Conservation (phyloP, 129 eudicot species). For the Silybum marianum region DNA sequence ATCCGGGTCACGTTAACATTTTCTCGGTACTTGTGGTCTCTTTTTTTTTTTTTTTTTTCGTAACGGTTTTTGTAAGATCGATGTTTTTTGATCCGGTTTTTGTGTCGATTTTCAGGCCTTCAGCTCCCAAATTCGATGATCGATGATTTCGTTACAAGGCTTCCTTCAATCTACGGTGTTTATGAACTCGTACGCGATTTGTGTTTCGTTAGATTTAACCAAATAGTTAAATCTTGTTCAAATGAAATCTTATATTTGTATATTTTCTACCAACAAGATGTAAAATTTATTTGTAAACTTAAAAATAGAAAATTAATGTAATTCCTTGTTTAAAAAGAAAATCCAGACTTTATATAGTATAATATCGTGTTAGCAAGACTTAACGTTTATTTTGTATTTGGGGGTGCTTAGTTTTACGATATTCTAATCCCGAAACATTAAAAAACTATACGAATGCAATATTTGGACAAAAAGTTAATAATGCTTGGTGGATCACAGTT, state of each 20-base stretch:
- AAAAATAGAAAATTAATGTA: no score
- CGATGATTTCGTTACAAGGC: conserved; percentile 17
- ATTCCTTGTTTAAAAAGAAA: no score
- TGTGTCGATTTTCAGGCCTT: conserved; percentile 35
- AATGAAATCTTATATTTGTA: background rate
- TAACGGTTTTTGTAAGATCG: background rate
- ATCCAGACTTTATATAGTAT: no score
- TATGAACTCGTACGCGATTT: conserved; percentile 13
- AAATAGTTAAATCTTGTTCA: background rate
- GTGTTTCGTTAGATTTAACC: background rate
- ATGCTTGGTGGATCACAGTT: no score
- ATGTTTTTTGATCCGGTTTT: background rate
- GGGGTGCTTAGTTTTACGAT: no score
- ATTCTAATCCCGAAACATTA: no score
- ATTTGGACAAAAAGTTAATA: no score
- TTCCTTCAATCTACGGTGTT: background rate
- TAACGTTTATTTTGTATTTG: no score
- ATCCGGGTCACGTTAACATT: conserved; percentile 90
- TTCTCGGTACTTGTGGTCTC: conserved; percentile 55
- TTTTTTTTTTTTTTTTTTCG: background rate
- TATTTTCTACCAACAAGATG: background rate
- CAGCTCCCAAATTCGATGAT: conserved; percentile 27
- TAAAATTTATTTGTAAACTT: no score
- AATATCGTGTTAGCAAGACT: no score
- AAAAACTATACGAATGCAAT: no score